Conservation (phyloP, 2,329 filamentous ascomycete species). For the Aspergillus fumigatiaffinis region DNA sequence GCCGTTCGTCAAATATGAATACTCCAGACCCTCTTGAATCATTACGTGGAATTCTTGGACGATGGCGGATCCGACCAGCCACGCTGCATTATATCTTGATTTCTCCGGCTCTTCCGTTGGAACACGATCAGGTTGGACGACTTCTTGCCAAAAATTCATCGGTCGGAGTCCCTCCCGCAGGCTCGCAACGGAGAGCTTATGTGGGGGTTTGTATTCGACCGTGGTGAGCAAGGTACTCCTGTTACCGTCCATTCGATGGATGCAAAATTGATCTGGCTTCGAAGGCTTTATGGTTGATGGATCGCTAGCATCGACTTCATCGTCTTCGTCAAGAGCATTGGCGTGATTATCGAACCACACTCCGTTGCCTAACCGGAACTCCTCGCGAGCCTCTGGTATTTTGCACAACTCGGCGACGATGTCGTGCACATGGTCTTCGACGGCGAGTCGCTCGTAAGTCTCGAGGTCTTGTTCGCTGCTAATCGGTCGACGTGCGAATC, state of each 20-base stretch:
- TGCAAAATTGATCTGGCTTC: conserved; percentile 14
- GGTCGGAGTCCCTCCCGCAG: conserved; percentile 4
- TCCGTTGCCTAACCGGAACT: conserved; percentile 20
- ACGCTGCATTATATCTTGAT: conserved; percentile 15
- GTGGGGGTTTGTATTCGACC: conserved; percentile 1
- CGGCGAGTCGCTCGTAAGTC: conserved; percentile 23
- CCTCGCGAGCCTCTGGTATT: conserved; percentile 21
- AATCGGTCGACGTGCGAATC: conserved; percentile 16
- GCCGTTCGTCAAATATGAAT: conserved; percentile 21
- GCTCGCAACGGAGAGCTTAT: conserved; percentile 5
- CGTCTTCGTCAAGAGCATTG: conserved; percentile 10
- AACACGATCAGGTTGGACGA: conserved; percentile 4
- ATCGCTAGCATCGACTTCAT: not conserved
- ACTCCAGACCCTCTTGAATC: conserved; percentile 23
- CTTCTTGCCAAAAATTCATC: conserved; percentile 9
- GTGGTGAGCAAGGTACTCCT: not conserved
- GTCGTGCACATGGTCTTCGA: conserved; percentile 24
- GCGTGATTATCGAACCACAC: conserved; percentile 18
- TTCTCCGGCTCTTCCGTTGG: conserved; percentile 4
- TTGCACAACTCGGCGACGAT: conserved; percentile 25
- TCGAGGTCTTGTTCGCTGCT: conserved; percentile 29
- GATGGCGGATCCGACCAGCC: conserved; percentile 12
- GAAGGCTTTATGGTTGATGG: not conserved
- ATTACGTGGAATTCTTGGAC: conserved; percentile 23
- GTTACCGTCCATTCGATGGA: conserved; percentile 6